These are phyloP conservation scores for Trichophyton simii DNA, from an alignment of 2,329 filamentous ascomycete genomes.

Conservation along the genomic window DNA sequence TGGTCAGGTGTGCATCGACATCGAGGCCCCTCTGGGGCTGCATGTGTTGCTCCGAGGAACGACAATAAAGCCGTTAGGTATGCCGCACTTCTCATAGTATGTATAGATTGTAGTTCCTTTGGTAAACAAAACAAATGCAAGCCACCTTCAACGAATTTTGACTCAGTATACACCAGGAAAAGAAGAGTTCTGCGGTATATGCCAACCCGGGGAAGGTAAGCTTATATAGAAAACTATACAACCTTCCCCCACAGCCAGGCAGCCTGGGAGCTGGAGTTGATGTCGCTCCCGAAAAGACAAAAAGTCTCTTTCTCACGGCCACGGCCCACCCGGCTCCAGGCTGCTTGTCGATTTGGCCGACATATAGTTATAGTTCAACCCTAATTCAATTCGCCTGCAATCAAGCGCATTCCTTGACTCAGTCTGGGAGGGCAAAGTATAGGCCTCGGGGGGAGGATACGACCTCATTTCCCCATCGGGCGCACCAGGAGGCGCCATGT, in stretches of 20 bases:
- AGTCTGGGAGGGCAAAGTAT: background rate
- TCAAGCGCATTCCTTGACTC: background rate
- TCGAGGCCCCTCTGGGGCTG: slow-evolving; percentile 10
- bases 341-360: background rate
- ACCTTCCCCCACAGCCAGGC: background rate
- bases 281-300: background rate
- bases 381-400: background rate
- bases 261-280: background rate
- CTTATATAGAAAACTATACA: background rate
- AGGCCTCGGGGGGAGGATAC: background rate
- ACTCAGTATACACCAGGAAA: background rate
- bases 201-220: background rate
- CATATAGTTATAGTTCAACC: background rate
- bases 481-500: background rate
- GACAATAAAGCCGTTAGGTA: background rate
- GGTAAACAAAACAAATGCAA: background rate
- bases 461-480: background rate
- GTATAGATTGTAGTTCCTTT: background rate
- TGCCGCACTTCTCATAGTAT: background rate
- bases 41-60: slow-evolving; percentile 4
- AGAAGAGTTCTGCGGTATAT: background rate
- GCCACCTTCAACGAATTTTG: background rate
- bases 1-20: slow-evolving; percentile 40
- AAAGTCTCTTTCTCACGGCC: background rate
- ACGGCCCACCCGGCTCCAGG: background rate